Conservation (phyloP, 768 basidiomycete species). For the Exsudoporus frostii region DNA sequence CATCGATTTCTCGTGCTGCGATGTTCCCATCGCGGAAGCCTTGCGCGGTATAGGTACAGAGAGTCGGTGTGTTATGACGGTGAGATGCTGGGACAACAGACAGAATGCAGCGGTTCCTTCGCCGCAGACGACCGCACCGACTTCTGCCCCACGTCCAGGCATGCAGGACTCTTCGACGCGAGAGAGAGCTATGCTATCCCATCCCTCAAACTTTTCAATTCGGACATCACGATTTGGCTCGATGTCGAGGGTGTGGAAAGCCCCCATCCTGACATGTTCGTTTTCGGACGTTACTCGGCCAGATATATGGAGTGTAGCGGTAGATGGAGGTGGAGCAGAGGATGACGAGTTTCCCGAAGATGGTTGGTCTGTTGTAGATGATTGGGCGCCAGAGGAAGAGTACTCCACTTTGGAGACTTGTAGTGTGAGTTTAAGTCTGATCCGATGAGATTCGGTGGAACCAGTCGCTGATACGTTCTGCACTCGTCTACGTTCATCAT, state of each 20-base stretch:
- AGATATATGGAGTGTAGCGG: constrained; percentile 76
- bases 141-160: constrained; percentile 94
- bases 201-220: constrained; percentile 82
- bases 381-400: constrained; percentile 61
- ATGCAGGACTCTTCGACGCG: constrained; percentile 85
- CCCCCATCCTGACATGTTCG: constrained; percentile 84
- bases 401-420: constrained; percentile 78
- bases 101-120: constrained; percentile 96
- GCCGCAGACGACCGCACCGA: constrained; percentile 93
- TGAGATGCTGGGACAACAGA: constrained; percentile 95
- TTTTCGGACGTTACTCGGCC: constrained; percentile 88
- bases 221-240: constrained; percentile 89
- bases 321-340: constrained; percentile 34
- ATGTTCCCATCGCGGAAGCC: constrained; percentile 72
- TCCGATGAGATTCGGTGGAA: constrained; percentile 87
- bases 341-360: constrained; percentile 23
- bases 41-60: constrained; percentile 90
- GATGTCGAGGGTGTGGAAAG: constrained; percentile 92
- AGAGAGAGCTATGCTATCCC: constrained; percentile 86
- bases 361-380: constrained; percentile 44
- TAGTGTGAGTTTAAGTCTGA: constrained; percentile 82
- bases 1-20: constrained; percentile 92
- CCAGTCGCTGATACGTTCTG: constrained; percentile 90
- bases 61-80: constrained; percentile 85
- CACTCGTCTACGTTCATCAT: constrained; percentile 57